Evolutionary conservation across 495 filamentous ascomycete species (phyloP).

Genomic region (Gamarada debralockiae): DNA sequence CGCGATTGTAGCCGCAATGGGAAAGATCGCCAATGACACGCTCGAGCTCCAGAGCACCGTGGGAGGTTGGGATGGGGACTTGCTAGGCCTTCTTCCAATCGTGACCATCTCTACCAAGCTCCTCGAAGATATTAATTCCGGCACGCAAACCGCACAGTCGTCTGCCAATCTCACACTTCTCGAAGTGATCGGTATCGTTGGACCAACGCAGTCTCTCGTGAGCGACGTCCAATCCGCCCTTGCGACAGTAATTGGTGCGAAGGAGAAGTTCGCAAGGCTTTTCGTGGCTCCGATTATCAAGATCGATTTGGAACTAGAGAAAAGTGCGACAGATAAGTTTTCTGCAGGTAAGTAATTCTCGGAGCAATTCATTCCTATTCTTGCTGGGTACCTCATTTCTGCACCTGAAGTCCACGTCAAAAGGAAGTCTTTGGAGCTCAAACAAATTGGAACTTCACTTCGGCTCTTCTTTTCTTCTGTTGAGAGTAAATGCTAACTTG

Average conservation of each 20-base stretch:
- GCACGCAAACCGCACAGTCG: conserved; percentile 21
- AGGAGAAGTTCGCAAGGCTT: conserved; percentile 32
- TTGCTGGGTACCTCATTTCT: no score
- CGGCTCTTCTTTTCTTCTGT: no score
- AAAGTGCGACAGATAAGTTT: conserved; percentile 30
- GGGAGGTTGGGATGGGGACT: conserved; percentile 17
- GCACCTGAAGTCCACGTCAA: no score
- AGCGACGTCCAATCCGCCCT: conserved; percentile 25
- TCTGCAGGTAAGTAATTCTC: no score
- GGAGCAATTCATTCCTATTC: no score
- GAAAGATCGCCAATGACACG: conserved; percentile 24
- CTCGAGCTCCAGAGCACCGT: conserved; percentile 27
- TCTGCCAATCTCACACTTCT: conserved; percentile 23
- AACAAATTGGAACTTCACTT: no score
- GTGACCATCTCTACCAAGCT: conserved; percentile 25
- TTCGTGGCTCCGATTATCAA: conserved; percentile 30
- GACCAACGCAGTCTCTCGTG: conserved; percentile 21
- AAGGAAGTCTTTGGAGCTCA: no score
- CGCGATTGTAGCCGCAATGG: conserved; percentile 29
- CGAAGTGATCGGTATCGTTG: conserved; percentile 27
- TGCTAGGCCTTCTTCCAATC: conserved; percentile 25
- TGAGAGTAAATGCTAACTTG: no score
- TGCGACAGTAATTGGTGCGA: conserved; percentile 24
- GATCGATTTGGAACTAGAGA: conserved; percentile 29
- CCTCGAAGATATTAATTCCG: conserved; percentile 28